Percentiles rank a stretch among this genome's conserved stretches.
These are phyloP conservation scores for Phytophthora fragariaefolia DNA, from an alignment of 352 stramenopile species.

Conservation along the genomic window DNA sequence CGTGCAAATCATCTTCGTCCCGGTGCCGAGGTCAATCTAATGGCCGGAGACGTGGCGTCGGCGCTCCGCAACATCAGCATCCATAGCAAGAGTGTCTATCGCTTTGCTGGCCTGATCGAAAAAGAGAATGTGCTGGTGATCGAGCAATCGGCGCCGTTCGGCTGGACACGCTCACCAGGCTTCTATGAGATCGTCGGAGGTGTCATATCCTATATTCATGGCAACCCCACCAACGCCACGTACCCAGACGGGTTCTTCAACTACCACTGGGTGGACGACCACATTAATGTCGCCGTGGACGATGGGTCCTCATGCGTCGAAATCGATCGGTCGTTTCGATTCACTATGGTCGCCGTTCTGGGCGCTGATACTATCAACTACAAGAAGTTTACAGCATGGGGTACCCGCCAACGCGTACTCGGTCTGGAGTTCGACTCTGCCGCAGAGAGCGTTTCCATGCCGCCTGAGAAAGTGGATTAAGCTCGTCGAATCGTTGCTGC, in stretches of 20 bases:
- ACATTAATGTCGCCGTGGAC: too few relatives aligned
- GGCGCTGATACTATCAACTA: too few relatives aligned
- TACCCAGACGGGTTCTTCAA: neutral
- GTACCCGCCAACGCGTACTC: neutral
- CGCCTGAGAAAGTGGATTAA: neutral
- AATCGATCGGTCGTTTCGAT: too few relatives aligned
- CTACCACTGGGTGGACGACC: too few relatives aligned
- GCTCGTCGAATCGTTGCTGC: too few relatives aligned
- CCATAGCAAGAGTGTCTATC: neutral
- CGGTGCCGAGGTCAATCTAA: neutral
- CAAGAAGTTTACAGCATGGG: neutral
- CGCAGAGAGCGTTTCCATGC: neutral
- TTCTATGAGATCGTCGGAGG: neutral
- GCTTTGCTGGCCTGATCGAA: neutral
- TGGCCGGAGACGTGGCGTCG: neutral
- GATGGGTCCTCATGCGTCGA: too few relatives aligned
- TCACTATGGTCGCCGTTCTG: too few relatives aligned
- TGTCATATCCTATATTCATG: neutral
- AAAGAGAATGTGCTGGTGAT: neutral
- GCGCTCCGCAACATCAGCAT: neutral
- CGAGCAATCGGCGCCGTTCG: neutral
- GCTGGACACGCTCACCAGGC: neutral
- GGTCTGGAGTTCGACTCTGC: neutral
- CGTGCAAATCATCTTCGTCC: neutral
- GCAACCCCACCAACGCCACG: neutral